Evolutionary conservation across 805 yeast genomes (phyloP), one percentile per base, ranked within the genome.

Genomic region (Vanderwaltozyma tropicalis): DNA sequence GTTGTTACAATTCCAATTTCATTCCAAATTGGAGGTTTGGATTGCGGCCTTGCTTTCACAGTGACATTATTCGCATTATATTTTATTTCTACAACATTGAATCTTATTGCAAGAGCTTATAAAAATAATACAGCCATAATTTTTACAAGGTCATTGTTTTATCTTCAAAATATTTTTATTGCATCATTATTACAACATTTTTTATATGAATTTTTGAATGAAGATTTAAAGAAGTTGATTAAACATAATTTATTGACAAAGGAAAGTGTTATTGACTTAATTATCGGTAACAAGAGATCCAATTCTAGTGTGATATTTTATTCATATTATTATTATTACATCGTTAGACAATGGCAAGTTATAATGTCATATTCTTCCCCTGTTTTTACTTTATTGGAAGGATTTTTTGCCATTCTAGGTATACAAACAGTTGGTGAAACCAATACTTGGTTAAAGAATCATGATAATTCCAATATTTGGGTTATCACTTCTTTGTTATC

Each of bases 371-470:
- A 87, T 54, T 76, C 95, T 5, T 92, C 98, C 0, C 92, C 96
- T 1, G 66, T 84, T 32, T 89, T 92, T 60, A 84, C 96, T 0
- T 68, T 87, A 15, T 64, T 88, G 37, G 98, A 92, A 62, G 98
- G 98, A 1, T 79, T 92, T 49, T 94, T 96, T 60, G 78, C 96
- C 1, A 71, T 92, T 19, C 67, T 92, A 40, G 78, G 86, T n/a
- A 86, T 92, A 43, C 98, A 92, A 63, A 84, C 95, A 12, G 71
- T 84, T 30, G 96, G 97, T 8, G 87, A 87, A 50, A 76, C 84
- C 8, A 70, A 83, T 37, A 71, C 73, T 43, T 80, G 88, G 80
- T 63, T 85, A 32, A 74, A 48, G 12, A 25, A 21, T 14, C 53
- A 49, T 38, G 51, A 69, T 40, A 75, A 73, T 45, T 76, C 86